Evolutionary conservation across 208 protist genomes (phyloP).

Genomic region (Blechomonas ayalai): DNA sequence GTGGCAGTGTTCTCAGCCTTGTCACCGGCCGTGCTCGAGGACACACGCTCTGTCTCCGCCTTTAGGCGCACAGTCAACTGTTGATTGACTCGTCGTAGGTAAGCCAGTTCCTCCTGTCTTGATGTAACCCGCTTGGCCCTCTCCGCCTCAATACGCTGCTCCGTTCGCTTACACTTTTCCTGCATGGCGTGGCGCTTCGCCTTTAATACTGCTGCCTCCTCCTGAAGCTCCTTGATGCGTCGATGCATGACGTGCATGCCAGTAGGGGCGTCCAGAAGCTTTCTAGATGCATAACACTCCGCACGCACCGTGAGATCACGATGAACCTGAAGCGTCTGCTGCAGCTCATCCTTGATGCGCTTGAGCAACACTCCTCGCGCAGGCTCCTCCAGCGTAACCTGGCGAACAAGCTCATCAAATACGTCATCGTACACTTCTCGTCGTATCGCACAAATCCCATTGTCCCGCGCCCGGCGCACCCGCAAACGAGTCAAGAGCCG

Average conservation of each 20-base stretch:
- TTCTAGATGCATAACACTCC: conserved; percentile 84
- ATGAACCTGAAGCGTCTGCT: conserved; percentile 48
- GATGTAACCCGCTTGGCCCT: conserved; percentile 54
- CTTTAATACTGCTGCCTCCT: conserved; percentile 13
- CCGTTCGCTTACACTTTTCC: conserved; percentile 16
- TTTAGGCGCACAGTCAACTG: conserved; percentile 91
- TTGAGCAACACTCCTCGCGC: conserved; percentile 96
- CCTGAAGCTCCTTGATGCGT: background rate
- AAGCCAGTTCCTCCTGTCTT: conserved; percentile 92
- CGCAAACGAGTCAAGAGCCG: conserved; percentile 85
- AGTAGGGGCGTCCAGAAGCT: conserved; percentile 10
- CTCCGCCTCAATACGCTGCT: conserved; percentile 28
- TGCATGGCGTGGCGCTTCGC: conserved; percentile 20
- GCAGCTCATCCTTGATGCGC: conserved; percentile 94
- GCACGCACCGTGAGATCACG: conserved; percentile 31
- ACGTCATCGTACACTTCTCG: conserved; percentile 95
- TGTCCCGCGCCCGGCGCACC: conserved; percentile 90
- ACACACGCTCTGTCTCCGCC: conserved; percentile 68
- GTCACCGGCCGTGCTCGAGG: conserved; percentile 5
- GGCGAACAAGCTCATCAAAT: conserved; percentile 97
- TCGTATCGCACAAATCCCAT: conserved; percentile 95
- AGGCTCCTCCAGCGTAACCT: conserved; percentile 97
- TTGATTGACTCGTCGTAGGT: conserved; percentile 92
- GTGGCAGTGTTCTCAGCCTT: too few species aligned
- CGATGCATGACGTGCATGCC: background rate